Conservation (phyloP, 345 rosid genomes). For the Aurinia saxatilis region DNA sequence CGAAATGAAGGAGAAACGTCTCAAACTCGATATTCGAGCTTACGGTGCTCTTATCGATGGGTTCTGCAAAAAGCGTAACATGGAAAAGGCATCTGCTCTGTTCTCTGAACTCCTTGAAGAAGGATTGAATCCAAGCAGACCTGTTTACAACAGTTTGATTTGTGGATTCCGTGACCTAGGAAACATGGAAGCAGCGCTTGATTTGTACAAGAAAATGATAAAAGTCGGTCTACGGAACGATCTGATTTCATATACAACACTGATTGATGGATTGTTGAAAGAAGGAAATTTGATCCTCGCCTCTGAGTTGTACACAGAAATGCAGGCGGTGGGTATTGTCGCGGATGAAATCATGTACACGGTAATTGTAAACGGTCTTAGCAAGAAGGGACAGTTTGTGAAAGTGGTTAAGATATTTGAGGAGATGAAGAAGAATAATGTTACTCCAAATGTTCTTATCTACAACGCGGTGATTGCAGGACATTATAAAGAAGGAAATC, state of each 20-base stretch:
- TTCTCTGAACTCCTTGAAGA: constrained; percentile 53
- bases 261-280: constrained; percentile 63
- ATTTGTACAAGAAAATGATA: constrained; percentile 52
- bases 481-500: constrained; percentile 57
- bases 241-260: constrained; percentile 52
- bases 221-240: constrained; percentile 49
- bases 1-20: constrained; percentile 41
- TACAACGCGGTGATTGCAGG: constrained; percentile 65
- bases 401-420: constrained; percentile 51
- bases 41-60: constrained; percentile 57
- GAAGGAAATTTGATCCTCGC: constrained; percentile 52
- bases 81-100: constrained; percentile 51
- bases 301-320: constrained; percentile 55
- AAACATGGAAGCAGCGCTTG: constrained; percentile 64
- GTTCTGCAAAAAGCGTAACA: constrained; percentile 46
- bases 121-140: constrained; percentile 50
- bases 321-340: constrained; percentile 50
- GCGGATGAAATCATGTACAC: constrained; percentile 46
- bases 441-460: constrained; percentile 52
- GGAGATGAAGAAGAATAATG: constrained; percentile 50
- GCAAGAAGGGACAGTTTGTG: constrained; percentile 46
- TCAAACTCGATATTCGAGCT: constrained; percentile 46
- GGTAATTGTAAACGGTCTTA: constrained; percentile 54
- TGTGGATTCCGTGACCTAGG: constrained; percentile 49
- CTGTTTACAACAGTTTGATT: constrained; percentile 58